These are phyloP conservation scores for Oldenlandia corymbosa DNA, from an alignment of 257 asterid genomes.

Conservation along the genomic window DNA sequence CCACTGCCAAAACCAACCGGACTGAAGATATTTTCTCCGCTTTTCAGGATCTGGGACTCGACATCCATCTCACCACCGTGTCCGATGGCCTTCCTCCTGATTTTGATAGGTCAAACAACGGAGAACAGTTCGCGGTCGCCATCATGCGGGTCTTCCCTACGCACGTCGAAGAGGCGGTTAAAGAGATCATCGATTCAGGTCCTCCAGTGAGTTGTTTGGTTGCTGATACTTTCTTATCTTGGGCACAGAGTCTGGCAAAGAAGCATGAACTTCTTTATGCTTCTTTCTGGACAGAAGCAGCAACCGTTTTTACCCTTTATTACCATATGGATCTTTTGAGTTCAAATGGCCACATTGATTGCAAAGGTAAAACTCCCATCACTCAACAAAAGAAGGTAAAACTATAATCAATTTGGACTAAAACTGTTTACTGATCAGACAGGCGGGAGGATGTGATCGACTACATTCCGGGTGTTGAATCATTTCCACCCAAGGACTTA, in stretches of 20 bases:
- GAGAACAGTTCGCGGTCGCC: constrained; percentile 37
- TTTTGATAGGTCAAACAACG: constrained; percentile 34
- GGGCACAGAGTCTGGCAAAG: constrained; percentile 40
- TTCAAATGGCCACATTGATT: constrained; percentile 39
- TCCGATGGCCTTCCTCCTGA: constrained; percentile 37
- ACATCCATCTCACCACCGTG: constrained; percentile 37
- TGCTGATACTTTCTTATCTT: constrained; percentile 42
- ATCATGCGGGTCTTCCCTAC: constrained; percentile 41
- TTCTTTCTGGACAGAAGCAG: constrained; percentile 45
- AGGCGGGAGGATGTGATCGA: constrained; percentile 25
- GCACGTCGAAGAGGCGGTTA: constrained; percentile 36
- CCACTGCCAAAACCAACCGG: neutral
- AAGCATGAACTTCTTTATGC: constrained; percentile 28
- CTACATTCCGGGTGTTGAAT: constrained; percentile 38
- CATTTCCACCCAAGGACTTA: constrained; percentile 30
- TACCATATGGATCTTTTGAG: constrained; percentile 44
- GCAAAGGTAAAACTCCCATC: constrained; percentile 25
- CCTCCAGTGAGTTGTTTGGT: constrained; percentile 39
- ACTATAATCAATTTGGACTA: too few species aligned
- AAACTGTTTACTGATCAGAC: constrained; percentile 14
- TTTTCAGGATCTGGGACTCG: constrained; percentile 25
- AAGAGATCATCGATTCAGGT: constrained; percentile 11
- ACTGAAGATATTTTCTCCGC: constrained; percentile 23
- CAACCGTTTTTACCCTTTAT: constrained; percentile 33
- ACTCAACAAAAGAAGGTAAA: neutral